Base-by-base conservation (phyloP, 805 yeast genomes). In the Metschnikowia aberdeeniae region DNA sequence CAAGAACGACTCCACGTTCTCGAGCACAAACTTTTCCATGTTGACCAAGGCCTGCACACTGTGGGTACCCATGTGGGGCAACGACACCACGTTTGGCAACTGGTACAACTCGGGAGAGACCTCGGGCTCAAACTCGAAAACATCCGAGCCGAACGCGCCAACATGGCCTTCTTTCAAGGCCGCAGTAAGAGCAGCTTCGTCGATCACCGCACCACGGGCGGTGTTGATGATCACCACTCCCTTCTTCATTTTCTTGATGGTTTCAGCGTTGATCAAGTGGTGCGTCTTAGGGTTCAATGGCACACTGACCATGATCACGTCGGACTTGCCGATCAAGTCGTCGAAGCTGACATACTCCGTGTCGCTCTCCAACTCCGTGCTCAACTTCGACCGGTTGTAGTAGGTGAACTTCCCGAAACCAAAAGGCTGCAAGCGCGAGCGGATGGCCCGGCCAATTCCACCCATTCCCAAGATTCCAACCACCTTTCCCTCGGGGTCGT, bases 11-110 rank as follows among this genome's bases (percentile, higher is more conserved):
- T 69, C 66, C 7, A 87, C 80, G 63, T 92, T 93, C 28, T 75
- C 74, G 24, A 86, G 81, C 28, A 84, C 88, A 61, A 79, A 79
- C 54, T 78, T 81, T 67, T 90, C 97, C 96, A 93, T 87, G 55
- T 77, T 76, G 54, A 72, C 67, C 58, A 85, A 78, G 3, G 96
- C 85, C 65, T 89, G 95, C 42, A 66, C 65, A 4, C 92, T 72
- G 60, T 81, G 81, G 0, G 96, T 87, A 24, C 96, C 97, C 84
- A 87, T 81, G 62, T 89, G 97, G 12, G 97, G 97, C 53, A 86
- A 69, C 30, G 86, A 77, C 10, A 85, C 73, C n/a, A 82, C 87
- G 51, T 84, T 83, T 11, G 86, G 85, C 64, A 84, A 65, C 27
- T 70, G 67, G 40, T 76, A 64, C 51, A 86, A 67, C 49, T 84